These are phyloP conservation scores for Chlorociboria aeruginascens DNA, from an alignment of 495 filamentous ascomycete species.

Conservation along the genomic window DNA sequence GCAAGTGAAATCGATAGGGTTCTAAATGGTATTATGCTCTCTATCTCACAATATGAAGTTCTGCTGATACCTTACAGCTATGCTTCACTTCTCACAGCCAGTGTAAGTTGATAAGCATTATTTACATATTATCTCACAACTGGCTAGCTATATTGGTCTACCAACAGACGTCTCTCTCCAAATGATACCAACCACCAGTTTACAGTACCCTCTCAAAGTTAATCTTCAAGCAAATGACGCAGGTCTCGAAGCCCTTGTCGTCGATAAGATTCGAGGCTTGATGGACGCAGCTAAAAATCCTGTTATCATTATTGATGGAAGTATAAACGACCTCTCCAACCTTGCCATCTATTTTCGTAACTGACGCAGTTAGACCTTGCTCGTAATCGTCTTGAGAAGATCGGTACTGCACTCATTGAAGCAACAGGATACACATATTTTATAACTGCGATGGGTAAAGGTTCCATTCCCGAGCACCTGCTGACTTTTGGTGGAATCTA, in stretches of 20 bases:
- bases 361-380: slow-evolving; percentile 10
- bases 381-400: slow-evolving; percentile 14
- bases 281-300: slow-evolving; percentile 19
- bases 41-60: not conserved
- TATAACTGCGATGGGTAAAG: slow-evolving; percentile 26
- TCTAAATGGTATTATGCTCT: slow-evolving; percentile 19
- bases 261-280: slow-evolving; percentile 17
- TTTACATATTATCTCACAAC: not conserved
- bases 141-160: not conserved
- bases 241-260: slow-evolving; percentile 12
- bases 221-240: not conserved
- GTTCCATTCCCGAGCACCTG: slow-evolving; percentile 21
- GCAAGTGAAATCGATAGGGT: slow-evolving; percentile 30
- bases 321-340: not conserved
- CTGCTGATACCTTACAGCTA: slow-evolving; percentile 14
- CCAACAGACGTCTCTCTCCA: not conserved
- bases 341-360: not conserved
- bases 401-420: slow-evolving; percentile 21
- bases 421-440: slow-evolving; percentile 23
- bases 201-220: not conserved
- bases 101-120: slow-evolving; percentile 9
- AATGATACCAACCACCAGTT: not conserved
- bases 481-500: slow-evolving; percentile 24
- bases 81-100: slow-evolving; percentile 19
- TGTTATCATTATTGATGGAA: slow-evolving; percentile 24